Conservation (phyloP, 441 rosid genomes). For the California macrophylla region DNA sequence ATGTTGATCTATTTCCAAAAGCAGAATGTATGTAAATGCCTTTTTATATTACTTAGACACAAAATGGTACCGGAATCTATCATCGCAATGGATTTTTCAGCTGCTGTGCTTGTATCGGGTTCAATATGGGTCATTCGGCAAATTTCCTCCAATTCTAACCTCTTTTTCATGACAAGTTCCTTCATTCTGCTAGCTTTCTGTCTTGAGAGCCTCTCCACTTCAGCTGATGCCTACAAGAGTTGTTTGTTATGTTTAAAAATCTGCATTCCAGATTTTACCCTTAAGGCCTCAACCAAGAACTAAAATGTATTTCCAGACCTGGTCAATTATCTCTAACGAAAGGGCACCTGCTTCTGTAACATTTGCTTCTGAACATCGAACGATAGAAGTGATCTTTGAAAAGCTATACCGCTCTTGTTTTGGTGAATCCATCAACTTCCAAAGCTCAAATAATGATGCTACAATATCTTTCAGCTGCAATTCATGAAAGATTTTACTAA, state of each 20-base stretch:
- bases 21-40: background rate
- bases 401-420: slow-evolving; percentile 50
- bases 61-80: slow-evolving; percentile 50
- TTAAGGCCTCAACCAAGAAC: background rate
- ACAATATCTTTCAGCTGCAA: slow-evolving; percentile 68
- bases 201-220: slow-evolving; percentile 50
- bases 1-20: background rate
- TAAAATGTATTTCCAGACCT: slow-evolving; percentile 35
- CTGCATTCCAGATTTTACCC: slow-evolving; percentile 8
- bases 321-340: slow-evolving; percentile 54
- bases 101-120: slow-evolving; percentile 55
- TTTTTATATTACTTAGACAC: background rate
- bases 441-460: slow-evolving; percentile 55
- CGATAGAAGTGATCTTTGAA: slow-evolving; percentile 38
- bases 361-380: slow-evolving; percentile 55
- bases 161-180: slow-evolving; percentile 61
- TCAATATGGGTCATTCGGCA: slow-evolving; percentile 49
- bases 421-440: slow-evolving; percentile 92
- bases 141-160: slow-evolving; percentile 52
- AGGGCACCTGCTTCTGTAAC: slow-evolving; percentile 59
- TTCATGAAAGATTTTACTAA: slow-evolving; percentile 14
- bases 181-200: slow-evolving; percentile 60
- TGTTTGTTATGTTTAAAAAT: background rate
- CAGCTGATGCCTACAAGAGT: slow-evolving; percentile 50
- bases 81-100: slow-evolving; percentile 58